Conservation (phyloP, 2,329 filamentous ascomycete genomes). For the Coniochaeta ligniaria region DNA sequence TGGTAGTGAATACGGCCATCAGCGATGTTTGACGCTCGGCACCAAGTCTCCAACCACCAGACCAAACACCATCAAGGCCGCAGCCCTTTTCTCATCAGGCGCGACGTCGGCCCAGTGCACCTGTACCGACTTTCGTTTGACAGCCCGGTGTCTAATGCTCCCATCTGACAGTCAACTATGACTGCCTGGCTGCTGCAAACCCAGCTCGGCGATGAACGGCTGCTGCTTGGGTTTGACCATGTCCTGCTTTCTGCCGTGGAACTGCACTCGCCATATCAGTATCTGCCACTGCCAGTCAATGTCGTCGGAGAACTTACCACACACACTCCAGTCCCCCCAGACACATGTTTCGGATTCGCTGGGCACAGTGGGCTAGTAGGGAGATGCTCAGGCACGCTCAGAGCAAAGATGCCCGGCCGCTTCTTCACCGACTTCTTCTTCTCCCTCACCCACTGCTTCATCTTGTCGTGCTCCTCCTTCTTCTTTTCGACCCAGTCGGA, state of each 20-base stretch:
- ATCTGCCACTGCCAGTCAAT: neutral
- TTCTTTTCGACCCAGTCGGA: neutral
- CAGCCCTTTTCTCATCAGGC: too few species aligned
- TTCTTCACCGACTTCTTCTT: neutral
- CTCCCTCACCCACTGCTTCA: slow-evolving; percentile 7
- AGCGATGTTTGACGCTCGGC: too few species aligned
- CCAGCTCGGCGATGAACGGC: neutral
- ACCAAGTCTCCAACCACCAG: neutral
- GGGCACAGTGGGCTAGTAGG: slow-evolving; percentile 45
- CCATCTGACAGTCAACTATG: neutral
- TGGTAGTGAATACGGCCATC: neutral
- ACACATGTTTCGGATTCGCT: slow-evolving; percentile 34
- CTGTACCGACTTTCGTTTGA: too few species aligned
- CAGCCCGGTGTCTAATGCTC: too few species aligned
- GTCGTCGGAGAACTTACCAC: slow-evolving; percentile 22
- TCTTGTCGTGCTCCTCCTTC: neutral
- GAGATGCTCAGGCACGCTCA: slow-evolving; percentile 43
- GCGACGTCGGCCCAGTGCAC: too few species aligned
- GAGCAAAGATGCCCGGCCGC: slow-evolving; percentile 27
- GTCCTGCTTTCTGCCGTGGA: slow-evolving; percentile 10
- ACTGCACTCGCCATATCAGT: slow-evolving; percentile 3
- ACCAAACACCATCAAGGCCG: too few species aligned
- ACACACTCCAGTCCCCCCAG: slow-evolving; percentile 39
- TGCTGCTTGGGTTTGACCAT: neutral
- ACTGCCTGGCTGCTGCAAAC: neutral